These are phyloP conservation scores for Ormosia semicastrata DNA, from an alignment of 306 rosid species.

Conservation along the genomic window DNA sequence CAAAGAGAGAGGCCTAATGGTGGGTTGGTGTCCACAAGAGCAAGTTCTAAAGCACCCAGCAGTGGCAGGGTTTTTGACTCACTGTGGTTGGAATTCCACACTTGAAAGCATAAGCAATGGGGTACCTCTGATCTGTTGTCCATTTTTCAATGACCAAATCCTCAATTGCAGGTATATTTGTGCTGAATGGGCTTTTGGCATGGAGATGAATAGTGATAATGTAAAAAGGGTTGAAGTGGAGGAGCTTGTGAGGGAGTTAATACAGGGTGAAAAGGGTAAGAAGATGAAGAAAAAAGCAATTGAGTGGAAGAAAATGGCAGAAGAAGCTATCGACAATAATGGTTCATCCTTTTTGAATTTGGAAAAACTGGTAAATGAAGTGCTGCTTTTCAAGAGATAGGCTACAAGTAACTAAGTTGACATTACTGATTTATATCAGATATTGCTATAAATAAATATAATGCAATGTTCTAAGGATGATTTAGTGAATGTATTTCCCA, in stretches of 20 bases:
- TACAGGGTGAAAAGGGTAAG: slow-evolving; percentile 48
- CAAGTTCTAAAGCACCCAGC: slow-evolving; percentile 46
- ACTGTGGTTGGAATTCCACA: slow-evolving; percentile 52
- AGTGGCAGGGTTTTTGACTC: slow-evolving; percentile 46
- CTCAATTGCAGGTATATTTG: slow-evolving; percentile 32
- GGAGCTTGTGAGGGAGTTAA: slow-evolving; percentile 42
- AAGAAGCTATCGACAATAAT: slow-evolving; percentile 16
- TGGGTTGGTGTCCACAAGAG: slow-evolving; percentile 58
- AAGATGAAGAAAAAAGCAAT: slow-evolving; percentile 33
- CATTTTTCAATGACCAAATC: slow-evolving; percentile 44
- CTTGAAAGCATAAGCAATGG: slow-evolving; percentile 45
- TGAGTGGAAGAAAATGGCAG: slow-evolving; percentile 39
- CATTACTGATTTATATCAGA: neutral
- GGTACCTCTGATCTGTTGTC: slow-evolving; percentile 42
- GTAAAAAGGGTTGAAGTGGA: slow-evolving; percentile 51
- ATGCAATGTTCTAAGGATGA: neutral
- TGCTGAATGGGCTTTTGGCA: slow-evolving; percentile 46
- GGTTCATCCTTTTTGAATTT: slow-evolving; percentile 41
- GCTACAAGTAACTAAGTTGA: neutral
- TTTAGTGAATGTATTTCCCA: neutral
- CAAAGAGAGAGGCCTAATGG: slow-evolving; percentile 34
- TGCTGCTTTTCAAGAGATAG: slow-evolving; percentile 9
- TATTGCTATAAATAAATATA: neutral
- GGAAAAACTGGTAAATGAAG: slow-evolving; percentile 33
- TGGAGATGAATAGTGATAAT: slow-evolving; percentile 37